phyloP scores from a whole-genome alignment of 495 filamentous ascomycete genomes.

The Coniosporium apollinis region DNA sequence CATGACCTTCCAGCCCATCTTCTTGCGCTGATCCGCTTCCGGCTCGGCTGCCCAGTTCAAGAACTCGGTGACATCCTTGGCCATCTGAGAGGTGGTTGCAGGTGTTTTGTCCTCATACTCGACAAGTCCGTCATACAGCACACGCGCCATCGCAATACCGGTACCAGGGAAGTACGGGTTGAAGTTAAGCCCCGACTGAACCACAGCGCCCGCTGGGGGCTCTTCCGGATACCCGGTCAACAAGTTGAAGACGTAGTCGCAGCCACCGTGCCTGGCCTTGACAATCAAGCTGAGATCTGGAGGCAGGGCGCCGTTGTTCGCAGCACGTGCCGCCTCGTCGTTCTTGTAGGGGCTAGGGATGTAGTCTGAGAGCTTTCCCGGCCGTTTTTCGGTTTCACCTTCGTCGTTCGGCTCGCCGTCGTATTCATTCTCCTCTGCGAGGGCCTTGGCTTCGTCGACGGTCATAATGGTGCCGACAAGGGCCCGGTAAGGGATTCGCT shows the following conservation, averaged over 20 bases:
- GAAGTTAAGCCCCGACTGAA: constrained; percentile 87
- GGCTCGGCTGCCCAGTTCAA: constrained; percentile 98
- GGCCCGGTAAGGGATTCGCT: constrained; percentile 79
- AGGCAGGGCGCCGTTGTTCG: constrained; percentile 94
- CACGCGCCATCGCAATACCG: constrained; percentile 97
- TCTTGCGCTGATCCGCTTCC: constrained; percentile 97
- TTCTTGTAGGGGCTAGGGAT: constrained; percentile 92
- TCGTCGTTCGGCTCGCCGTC: constrained; percentile 95
- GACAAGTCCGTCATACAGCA: constrained; percentile 91
- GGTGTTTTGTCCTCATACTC: constrained; percentile 97
- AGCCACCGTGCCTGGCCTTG: constrained; percentile 94
- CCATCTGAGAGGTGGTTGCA: constrained; percentile 94
- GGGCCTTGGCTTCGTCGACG: constrained; percentile 89
- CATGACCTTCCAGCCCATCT: constrained; percentile 95
- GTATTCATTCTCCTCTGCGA: constrained; percentile 97
- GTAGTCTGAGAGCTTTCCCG: constrained; percentile 96
- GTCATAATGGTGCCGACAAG: constrained; percentile 87
- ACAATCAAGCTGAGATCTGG: constrained; percentile 95
- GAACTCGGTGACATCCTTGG: constrained; percentile 97
- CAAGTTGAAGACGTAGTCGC: constrained; percentile 94
- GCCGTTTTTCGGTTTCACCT: constrained; percentile 94
- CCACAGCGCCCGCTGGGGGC: constrained; percentile 66
- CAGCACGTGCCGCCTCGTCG: constrained; percentile 93
- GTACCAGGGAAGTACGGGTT: constrained; percentile 99
- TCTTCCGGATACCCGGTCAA: constrained; percentile 98